A percentile compares a stretch with the other conserved stretches of the same genome.
These are phyloP conservation scores for Coniochaeta ligniaria DNA, from an alignment of 2,329 filamentous ascomycete genomes.

Conservation along the genomic window DNA sequence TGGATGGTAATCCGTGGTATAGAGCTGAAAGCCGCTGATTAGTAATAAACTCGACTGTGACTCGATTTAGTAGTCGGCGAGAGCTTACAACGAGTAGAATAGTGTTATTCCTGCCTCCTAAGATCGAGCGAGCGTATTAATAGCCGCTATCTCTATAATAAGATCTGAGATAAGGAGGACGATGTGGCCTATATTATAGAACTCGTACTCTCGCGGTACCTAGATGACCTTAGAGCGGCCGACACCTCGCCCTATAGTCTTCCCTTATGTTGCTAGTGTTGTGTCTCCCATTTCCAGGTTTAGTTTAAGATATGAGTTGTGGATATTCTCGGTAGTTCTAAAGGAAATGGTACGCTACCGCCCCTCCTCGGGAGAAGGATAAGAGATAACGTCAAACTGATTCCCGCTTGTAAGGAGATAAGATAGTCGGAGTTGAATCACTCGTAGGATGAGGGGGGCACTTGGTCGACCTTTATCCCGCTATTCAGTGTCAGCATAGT, in stretches of 20 bases:
- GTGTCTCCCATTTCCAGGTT: neutral
- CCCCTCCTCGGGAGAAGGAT: no score
- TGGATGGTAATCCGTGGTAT: slow-evolving; percentile 65
- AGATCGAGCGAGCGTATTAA: neutral
- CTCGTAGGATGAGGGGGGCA: no score
- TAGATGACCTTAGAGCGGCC: neutral
- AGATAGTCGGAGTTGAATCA: no score
- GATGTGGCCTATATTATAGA: neutral
- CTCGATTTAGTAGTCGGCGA: neutral
- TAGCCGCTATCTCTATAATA: neutral
- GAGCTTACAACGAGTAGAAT: neutral
- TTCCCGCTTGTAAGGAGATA: no score
- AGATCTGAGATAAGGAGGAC: neutral
- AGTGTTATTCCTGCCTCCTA: neutral
- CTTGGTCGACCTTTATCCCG: no score
- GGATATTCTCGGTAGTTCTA: no score
- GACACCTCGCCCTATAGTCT: neutral
- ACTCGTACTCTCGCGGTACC: neutral
- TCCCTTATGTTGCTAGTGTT: neutral
- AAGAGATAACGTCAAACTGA: no score
- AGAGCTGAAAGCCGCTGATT: neutral
- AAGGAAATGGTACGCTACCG: no score
- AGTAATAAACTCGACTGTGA: neutral
- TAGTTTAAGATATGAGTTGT: no score
- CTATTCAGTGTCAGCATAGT: no score